Conservation (phyloP, 2,329 filamentous ascomycete genomes). For the Colletotrichum plurivorum region DNA sequence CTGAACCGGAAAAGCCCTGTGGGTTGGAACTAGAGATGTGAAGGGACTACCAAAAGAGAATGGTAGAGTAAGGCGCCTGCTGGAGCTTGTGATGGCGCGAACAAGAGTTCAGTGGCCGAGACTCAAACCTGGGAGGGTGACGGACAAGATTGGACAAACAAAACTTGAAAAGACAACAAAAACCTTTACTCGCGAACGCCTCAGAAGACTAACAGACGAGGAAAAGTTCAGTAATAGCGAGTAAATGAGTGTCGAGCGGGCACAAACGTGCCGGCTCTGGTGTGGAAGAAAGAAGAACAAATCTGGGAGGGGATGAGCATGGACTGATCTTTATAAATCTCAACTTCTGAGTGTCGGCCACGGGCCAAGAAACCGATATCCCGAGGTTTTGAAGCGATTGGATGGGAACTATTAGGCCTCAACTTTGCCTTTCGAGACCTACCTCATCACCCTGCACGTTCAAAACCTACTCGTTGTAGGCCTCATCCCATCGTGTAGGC, state of each 20-base stretch:
- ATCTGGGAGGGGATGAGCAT: not conserved
- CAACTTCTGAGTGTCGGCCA: too few species aligned
- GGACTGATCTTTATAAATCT: not conserved
- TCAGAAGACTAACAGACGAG: slow-evolving; percentile 5
- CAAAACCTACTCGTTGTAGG: slow-evolving; percentile 7
- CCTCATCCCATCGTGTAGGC: not conserved
- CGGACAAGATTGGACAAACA: not conserved
- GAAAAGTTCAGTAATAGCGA: not conserved
- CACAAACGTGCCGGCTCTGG: slow-evolving; percentile 40
- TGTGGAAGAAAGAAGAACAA: slow-evolving; percentile 2
- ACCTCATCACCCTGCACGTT: not conserved
- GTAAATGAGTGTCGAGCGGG: too few species aligned
- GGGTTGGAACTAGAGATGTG: slow-evolving; percentile 38
- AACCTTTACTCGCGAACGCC: not conserved
- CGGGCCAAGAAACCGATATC: not conserved
- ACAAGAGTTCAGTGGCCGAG: not conserved
- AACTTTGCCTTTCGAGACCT: slow-evolving; percentile 14
- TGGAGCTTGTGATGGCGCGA: slow-evolving; percentile 20
- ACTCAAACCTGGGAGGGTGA: not conserved
- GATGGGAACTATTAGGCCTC: slow-evolving; percentile 15
- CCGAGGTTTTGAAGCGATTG: not conserved
- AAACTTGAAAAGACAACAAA: not conserved
- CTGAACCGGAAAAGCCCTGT: slow-evolving; percentile 23
- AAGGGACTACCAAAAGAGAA: slow-evolving; percentile 21
- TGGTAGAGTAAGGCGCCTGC: slow-evolving; percentile 21